A percentile compares a stretch with the other conserved stretches of the same genome.
Conservation (phyloP, 2,329 filamentous ascomycete genomes). For the Colletotrichum filicis region DNA sequence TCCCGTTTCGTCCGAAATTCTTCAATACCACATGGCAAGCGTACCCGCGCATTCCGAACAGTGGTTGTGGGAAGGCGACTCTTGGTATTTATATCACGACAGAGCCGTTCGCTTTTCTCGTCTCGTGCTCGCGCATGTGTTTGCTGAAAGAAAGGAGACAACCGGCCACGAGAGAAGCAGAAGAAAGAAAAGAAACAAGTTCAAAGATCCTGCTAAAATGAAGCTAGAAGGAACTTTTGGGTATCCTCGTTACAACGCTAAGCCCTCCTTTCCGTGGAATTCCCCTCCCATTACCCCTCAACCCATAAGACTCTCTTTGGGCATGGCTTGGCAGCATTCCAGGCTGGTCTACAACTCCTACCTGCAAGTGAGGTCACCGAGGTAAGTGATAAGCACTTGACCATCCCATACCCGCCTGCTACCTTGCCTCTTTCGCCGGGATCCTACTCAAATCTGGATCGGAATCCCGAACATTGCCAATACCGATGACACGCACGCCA, state of each 20-base stretch:
- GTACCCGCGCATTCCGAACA: not conserved
- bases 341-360: not conserved
- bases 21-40: not conserved
- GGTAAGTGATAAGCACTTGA: not conserved
- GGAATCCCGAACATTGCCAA: not conserved
- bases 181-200: not conserved
- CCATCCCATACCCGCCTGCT: not conserved
- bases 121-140: no score
- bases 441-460: not conserved
- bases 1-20: not conserved
- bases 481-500: not conserved
- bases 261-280: conserved; percentile 13
- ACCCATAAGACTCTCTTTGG: not conserved
- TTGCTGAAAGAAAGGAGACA: no score
- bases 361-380: not conserved
- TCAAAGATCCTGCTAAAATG: not conserved
- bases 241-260: conserved; percentile 32
- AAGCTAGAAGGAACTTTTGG: conserved; percentile 20
- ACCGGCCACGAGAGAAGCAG: not conserved
- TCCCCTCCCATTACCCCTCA: not conserved
- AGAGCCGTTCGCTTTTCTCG: not conserved
- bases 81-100: conserved; percentile 8
- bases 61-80: no score
- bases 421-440: not conserved
- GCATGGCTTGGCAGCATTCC: not conserved